Evolutionary conservation across 192 early-diverging fungal species (phyloP).

Genomic region (Coemansia interrupta): DNA sequence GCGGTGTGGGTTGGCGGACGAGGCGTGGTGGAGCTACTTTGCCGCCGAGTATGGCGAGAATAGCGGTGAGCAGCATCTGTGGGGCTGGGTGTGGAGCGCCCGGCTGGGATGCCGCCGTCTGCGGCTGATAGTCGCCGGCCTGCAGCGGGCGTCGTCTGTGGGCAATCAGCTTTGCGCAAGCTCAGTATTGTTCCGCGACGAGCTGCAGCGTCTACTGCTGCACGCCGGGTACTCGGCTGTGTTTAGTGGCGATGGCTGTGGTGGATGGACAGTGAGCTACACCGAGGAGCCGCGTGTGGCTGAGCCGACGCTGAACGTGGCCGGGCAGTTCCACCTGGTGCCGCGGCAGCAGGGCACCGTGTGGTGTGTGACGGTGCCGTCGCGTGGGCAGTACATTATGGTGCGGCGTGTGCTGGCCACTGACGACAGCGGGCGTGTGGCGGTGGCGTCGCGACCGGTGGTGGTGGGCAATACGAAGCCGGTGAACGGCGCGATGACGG

Average conservation of each 20-base stretch:
- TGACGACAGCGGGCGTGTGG: slow-evolving; percentile 7
- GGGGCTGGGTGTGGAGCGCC: slow-evolving; percentile 17
- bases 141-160: slow-evolving; percentile 11
- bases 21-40: slow-evolving; percentile 19
- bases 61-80: not conserved
- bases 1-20: slow-evolving; percentile 1
- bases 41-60: slow-evolving; percentile 7
- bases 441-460: slow-evolving; percentile 39
- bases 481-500: slow-evolving; percentile 98
- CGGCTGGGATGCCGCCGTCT: slow-evolving; percentile 7
- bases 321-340: slow-evolving; percentile 10
- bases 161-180: slow-evolving; percentile 10
- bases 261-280: slow-evolving; percentile 13
- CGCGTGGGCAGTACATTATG: slow-evolving; percentile 31
- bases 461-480: slow-evolving; percentile 75
- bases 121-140: slow-evolving; percentile 19
- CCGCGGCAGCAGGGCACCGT: slow-evolving; percentile 22
- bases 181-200: slow-evolving; percentile 23
- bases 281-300: slow-evolving; percentile 8
- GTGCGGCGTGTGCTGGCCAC: slow-evolving; percentile 23
- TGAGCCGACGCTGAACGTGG: slow-evolving; percentile 15
- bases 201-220: slow-evolving; percentile 32
- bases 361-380: slow-evolving; percentile 44
- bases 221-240: slow-evolving; percentile 35
- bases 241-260: slow-evolving; percentile 8